A percentile compares a stretch with the other conserved stretches of the same genome.
Evolutionary conservation across 768 basidiomycete species (phyloP).

Genomic region (Bullera alba): DNA sequence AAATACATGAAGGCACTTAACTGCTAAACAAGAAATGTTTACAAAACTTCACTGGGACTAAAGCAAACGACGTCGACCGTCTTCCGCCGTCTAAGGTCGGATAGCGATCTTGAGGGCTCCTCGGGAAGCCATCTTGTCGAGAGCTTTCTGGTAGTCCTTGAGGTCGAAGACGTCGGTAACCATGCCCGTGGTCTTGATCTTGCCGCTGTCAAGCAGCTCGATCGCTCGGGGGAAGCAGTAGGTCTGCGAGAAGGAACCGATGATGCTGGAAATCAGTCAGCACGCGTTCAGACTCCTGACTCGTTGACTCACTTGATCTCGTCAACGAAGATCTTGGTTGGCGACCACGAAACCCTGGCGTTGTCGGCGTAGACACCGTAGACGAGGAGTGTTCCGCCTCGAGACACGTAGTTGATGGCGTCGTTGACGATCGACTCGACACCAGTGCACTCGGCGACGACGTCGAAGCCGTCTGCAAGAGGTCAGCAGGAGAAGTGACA

Average conservation of each 20-base stretch:
- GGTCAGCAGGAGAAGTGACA: neutral
- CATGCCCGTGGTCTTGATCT: constrained; percentile 74
- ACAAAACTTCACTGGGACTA: too few species aligned
- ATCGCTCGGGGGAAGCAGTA: constrained; percentile 87
- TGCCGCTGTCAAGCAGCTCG: constrained; percentile 78
- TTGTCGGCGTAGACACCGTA: constrained; percentile 88
- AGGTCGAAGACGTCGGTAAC: constrained; percentile 60
- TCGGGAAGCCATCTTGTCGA: constrained; percentile 59
- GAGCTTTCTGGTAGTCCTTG: constrained; percentile 58
- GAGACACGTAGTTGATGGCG: constrained; percentile 80
- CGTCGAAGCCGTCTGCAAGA: constrained; percentile 64
- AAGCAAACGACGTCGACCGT: too few species aligned
- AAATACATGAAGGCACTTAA: too few species aligned
- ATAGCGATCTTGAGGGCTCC: constrained; percentile 39
- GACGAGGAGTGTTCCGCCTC: constrained; percentile 43
- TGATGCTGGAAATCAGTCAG: constrained; percentile 50
- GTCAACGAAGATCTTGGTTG: constrained; percentile 69
- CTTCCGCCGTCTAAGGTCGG: constrained; percentile 21
- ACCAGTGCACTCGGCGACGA: constrained; percentile 75
- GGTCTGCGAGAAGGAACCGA: constrained; percentile 83
- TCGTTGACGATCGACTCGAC: constrained; percentile 81
- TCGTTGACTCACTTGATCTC: constrained; percentile 55
- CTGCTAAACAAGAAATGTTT: too few species aligned
- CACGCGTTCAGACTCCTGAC: neutral
- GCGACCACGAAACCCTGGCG: constrained; percentile 77